Base-by-base conservation (phyloP, 1,139 yeast species). In the Sugiyamaella pinicola region DNA sequence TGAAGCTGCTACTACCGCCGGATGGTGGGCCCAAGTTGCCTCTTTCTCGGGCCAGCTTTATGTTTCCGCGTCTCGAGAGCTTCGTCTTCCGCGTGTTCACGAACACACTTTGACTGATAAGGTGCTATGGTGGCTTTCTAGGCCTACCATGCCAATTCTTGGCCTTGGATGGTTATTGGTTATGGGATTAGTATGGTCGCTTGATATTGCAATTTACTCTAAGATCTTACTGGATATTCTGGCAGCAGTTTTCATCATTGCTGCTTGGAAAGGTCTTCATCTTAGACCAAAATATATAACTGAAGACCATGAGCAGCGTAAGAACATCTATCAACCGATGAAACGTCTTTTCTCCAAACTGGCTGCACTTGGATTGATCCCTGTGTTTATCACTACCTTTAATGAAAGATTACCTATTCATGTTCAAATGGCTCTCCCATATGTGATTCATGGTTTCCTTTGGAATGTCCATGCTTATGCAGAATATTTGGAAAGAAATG, bases 11-110 rank as follows among this genome's bases (percentile, higher is more conserved):
- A 40, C 24, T 24, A 28, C 44, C 13, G 22, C 41, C 34, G 53
- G 49, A 15, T 52, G 55, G 55, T 52, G 52, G 55, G 44, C 48
- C 12, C 53, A 52, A 18, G 52, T 49, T 8, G 50, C 53, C n/a
- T 49, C 53, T 4, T 38, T 52, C 34, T 47, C 52, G 2, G 55
- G 53, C 12, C 55, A 52, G 34, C 34, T 49, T 6, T 52, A 49
- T 28, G 48, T 52, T 9, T 39, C 47, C 13, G 49, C 53, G 17
- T 28, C 48, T 7, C 42, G 55, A 37, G 55, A 52, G 24, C 40
- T 52, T 21, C 44, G 53, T 19, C 48, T 52, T 4, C 55, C 55
- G 15, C 45, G 55, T 17, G 49, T 47, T 28, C 50, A 47, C n/a
- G 50, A 52, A 8, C 42, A 49, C 13, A 35, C 51, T n/a, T 29